A percentile compares a stretch with the other conserved stretches of the same genome.
Evolutionary conservation across 2,329 filamentous ascomycete species (phyloP).

Genomic region (Fusarium haematococcum): DNA sequence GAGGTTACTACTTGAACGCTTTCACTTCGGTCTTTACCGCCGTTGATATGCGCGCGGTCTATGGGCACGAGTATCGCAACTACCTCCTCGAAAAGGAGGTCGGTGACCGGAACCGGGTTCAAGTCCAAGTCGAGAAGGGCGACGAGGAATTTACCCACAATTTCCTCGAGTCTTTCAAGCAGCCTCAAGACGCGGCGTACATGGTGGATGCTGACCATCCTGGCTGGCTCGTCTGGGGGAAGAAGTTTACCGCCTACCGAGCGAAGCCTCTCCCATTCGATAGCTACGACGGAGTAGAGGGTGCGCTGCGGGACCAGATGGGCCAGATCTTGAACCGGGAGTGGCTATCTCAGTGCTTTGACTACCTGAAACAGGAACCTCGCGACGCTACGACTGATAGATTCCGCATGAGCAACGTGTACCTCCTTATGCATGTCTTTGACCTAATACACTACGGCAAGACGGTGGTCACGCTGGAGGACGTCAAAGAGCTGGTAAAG

Average conservation of each 20-base stretch:
- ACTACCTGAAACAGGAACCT: conserved; percentile 95
- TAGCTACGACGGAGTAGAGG: conserved; percentile 84
- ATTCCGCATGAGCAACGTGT: conserved; percentile 89
- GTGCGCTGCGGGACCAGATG: conserved; percentile 79
- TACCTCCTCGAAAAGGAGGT: conserved; percentile 83
- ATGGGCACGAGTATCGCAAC: conserved; percentile 87
- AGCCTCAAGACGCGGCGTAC: conserved; percentile 77
- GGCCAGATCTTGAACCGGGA: conserved; percentile 82
- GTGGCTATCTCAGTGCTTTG: conserved; percentile 91
- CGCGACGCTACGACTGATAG: conserved; percentile 84
- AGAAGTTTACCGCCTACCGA: conserved; percentile 83
- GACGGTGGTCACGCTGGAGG: conserved; percentile 83
- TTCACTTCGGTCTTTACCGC: conserved; percentile 83
- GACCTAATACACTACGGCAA: conserved; percentile 87
- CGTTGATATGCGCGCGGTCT: conserved; percentile 87
- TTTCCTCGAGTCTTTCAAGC: conserved; percentile 82
- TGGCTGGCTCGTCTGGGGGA: conserved; percentile 96
- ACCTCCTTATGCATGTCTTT: conserved; percentile 89
- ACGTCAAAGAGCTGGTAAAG: conserved; percentile 84
- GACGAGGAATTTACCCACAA: conserved; percentile 83
- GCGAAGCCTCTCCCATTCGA: conserved; percentile 76
- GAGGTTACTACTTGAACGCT: conserved; percentile 83
- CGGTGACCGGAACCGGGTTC: conserved; percentile 79
- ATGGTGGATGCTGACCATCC: conserved; percentile 93
- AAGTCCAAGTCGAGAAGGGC: conserved; percentile 78